These are phyloP conservation scores for Cladosporium phlei DNA, from an alignment of 2,329 filamentous ascomycete genomes.

Conservation along the genomic window DNA sequence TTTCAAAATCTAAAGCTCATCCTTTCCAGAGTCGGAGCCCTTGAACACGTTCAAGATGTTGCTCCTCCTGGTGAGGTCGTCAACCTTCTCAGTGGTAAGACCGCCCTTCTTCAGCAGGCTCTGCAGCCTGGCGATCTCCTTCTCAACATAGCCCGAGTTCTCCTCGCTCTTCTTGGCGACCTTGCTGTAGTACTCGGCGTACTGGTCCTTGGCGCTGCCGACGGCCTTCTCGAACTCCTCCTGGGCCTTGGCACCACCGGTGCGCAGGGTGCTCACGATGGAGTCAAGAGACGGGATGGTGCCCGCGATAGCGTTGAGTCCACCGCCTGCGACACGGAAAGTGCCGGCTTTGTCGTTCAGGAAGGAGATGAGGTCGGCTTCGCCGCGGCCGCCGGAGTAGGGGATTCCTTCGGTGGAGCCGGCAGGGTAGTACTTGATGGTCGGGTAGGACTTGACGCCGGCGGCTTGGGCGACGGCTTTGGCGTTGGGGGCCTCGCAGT, in stretches of 20 bases:
- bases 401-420: slow-evolving; percentile 66
- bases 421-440: slow-evolving; percentile 95
- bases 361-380: slow-evolving; percentile 72
- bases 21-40: slow-evolving; percentile 36
- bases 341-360: slow-evolving; percentile 87
- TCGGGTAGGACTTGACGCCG: slow-evolving; percentile 82
- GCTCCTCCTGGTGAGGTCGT: slow-evolving; percentile 78
- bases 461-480: slow-evolving; percentile 73
- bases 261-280: slow-evolving; percentile 66
- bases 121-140: slow-evolving; percentile 78
- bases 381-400: slow-evolving; percentile 72
- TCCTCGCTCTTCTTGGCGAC: slow-evolving; percentile 79
- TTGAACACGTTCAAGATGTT: slow-evolving; percentile 82
- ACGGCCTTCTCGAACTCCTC: slow-evolving; percentile 69
- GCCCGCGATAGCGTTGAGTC: slow-evolving; percentile 72
- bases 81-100: slow-evolving; percentile 76
- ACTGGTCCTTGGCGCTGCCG: slow-evolving; percentile 67
- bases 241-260: slow-evolving; percentile 60
- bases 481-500: slow-evolving; percentile 81
- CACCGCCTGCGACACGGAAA: slow-evolving; percentile 75
- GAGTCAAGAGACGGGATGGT: slow-evolving; percentile 74
- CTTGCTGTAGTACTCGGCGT: slow-evolving; percentile 89
- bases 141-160: slow-evolving; percentile 73
- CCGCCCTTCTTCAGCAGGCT: slow-evolving; percentile 81
- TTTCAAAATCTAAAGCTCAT: slow-evolving; percentile 33